Conservation (phyloP, 768 basidiomycete genomes). For the Hirschioporus abietinus region DNA sequence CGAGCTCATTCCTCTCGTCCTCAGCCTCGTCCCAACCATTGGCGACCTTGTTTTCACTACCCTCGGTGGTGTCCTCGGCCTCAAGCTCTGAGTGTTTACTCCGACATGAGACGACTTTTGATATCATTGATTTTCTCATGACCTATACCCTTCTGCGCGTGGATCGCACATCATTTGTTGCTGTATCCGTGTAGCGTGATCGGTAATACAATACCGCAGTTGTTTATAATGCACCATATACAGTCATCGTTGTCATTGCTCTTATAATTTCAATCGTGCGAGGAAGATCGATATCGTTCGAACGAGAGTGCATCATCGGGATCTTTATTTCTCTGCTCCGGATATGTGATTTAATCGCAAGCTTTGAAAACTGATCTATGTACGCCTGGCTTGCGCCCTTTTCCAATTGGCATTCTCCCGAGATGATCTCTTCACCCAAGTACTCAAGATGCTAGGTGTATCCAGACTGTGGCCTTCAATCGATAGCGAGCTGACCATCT, state of each 20-base stretch:
- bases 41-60: constrained; percentile 17
- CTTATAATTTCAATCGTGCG: too few species aligned
- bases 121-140: neutral
- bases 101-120: neutral
- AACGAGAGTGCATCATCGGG: too few species aligned
- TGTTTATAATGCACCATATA: neutral
- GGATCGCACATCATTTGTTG: neutral
- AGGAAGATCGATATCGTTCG: too few species aligned
- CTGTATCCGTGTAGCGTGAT: neutral
- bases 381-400: too few species aligned
- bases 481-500: too few species aligned
- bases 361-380: too few species aligned
- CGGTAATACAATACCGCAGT: neutral
- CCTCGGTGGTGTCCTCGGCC: constrained; percentile 16
- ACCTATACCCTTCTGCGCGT: neutral
- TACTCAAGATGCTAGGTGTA: too few species aligned
- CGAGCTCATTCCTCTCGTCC: constrained; percentile 17
- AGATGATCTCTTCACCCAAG: too few species aligned
- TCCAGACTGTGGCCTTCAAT: too few species aligned
- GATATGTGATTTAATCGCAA: too few species aligned
- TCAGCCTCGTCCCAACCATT: constrained; percentile 20
- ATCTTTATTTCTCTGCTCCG: too few species aligned
- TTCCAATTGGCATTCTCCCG: too few species aligned
- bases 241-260: neutral
- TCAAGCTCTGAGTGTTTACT: constrained; percentile 11